Evolutionary conservation across 73 alveolate genomes (phyloP).

Genomic region (Tetrahymena thermophila): DNA sequence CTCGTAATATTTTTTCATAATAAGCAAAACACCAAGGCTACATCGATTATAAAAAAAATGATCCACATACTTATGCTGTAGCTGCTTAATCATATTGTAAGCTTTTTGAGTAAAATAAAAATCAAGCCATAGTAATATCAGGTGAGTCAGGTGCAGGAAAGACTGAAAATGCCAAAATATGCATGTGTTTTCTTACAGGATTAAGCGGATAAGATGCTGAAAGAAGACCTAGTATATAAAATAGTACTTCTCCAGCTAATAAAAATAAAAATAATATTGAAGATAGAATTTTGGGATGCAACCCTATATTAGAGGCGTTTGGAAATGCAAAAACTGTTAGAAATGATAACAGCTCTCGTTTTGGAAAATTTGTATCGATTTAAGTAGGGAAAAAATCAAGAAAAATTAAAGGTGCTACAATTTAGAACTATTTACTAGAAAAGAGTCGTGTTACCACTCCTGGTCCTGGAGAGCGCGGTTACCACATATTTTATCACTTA

Average conservation of each 20-base stretch:
- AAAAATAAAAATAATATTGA: slow-evolving; percentile 35
- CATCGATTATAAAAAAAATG: slow-evolving; percentile 36
- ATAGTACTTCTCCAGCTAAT: not conserved
- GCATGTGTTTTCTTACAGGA: slow-evolving; percentile 82
- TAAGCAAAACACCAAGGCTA: slow-evolving; percentile 24
- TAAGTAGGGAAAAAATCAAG: slow-evolving; percentile 57
- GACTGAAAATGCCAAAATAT: slow-evolving; percentile 96
- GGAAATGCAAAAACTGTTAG: slow-evolving; percentile 95
- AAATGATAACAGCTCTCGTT: slow-evolving; percentile 86
- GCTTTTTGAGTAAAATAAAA: slow-evolving; percentile 64
- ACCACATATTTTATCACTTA: slow-evolving; percentile 89
- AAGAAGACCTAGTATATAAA: not conserved
- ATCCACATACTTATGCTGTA: slow-evolving; percentile 91
- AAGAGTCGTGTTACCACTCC: slow-evolving; percentile 78
- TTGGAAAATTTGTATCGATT: slow-evolving; percentile 87
- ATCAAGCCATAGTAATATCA: slow-evolving; percentile 91
- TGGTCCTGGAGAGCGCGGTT: slow-evolving; percentile 73
- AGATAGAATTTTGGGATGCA: slow-evolving; percentile 80
- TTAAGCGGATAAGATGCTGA: not conserved
- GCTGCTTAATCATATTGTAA: slow-evolving; percentile 79
- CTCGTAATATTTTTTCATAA: slow-evolving; percentile 5
- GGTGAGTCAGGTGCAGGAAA: slow-evolving; percentile 99
- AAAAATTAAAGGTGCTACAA: slow-evolving; percentile 78
- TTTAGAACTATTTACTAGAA: slow-evolving; percentile 81
- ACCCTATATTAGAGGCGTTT: slow-evolving; percentile 90